Conservation (phyloP, 768 basidiomycete species). For the Boletus patriciae region DNA sequence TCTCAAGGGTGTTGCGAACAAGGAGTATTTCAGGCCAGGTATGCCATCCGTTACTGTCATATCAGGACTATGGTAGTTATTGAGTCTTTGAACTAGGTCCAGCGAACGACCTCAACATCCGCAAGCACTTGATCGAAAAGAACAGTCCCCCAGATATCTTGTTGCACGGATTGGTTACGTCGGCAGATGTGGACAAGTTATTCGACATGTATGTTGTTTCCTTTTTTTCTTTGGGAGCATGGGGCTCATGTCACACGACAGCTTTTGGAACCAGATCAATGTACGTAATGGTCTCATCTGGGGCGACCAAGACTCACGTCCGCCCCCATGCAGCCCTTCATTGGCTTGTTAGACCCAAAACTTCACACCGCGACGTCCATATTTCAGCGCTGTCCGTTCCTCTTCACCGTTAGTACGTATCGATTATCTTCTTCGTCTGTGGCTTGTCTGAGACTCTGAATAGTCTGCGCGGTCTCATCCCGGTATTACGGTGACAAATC, state of each 20-base stretch:
- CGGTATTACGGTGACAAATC: constrained; percentile 77
- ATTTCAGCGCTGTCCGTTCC: constrained; percentile 83
- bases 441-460: neutral
- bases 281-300: constrained; percentile 39
- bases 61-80: neutral
- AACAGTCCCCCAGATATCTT: constrained; percentile 81
- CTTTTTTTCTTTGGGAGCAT: neutral
- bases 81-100: constrained; percentile 46
- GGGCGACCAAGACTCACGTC: constrained; percentile 1
- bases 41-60: neutral
- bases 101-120: constrained; percentile 66
- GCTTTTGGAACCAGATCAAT: constrained; percentile 71
- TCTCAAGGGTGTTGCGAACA: constrained; percentile 74
- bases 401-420: constrained; percentile 80
- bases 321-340: constrained; percentile 44
- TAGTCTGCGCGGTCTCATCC: constrained; percentile 85
- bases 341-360: constrained; percentile 77
- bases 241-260: constrained; percentile 28
- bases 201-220: constrained; percentile 68
- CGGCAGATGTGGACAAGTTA: constrained; percentile 77
- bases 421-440: neutral
- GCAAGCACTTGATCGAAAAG: constrained; percentile 71
- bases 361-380: constrained; percentile 79
- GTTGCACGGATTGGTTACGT: constrained; percentile 74
- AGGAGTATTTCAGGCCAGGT: constrained; percentile 80